Conservation (phyloP, 495 filamentous ascomycete species). For the Polyplosphaeria fusca region DNA sequence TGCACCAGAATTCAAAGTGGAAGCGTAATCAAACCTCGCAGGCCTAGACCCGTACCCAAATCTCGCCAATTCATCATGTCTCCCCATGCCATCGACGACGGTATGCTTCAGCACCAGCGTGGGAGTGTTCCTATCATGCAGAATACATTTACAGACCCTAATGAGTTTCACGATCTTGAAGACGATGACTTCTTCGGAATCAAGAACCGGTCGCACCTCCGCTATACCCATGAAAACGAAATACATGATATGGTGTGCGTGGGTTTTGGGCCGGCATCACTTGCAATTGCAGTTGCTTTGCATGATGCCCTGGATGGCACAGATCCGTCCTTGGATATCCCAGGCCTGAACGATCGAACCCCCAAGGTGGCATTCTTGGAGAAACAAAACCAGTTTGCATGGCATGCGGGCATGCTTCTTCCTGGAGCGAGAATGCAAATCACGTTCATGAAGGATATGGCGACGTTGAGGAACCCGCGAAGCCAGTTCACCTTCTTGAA, state of each 20-base stretch:
- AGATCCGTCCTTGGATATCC: conserved; percentile 19
- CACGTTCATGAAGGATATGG: conserved; percentile 94
- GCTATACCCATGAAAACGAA: conserved; percentile 48
- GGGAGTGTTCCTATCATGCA: not conserved
- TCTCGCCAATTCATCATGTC: too few species aligned
- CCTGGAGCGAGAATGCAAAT: conserved; percentile 96
- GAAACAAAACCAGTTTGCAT: conserved; percentile 76
- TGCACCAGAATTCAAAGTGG: too few species aligned
- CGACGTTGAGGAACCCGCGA: conserved; percentile 79
- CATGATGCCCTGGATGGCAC: conserved; percentile 58
- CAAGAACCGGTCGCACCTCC: conserved; percentile 36
- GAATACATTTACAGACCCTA: conserved; percentile 1
- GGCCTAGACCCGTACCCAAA: too few species aligned
- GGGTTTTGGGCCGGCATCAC: conserved; percentile 88
- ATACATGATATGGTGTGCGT: conserved; percentile 83
- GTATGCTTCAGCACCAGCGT: not conserved
- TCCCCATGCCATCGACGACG: conserved; percentile 21
- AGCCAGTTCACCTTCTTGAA: conserved; percentile 95
- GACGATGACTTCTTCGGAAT: not conserved
- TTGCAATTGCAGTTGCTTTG: conserved; percentile 87
- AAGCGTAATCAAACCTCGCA: too few species aligned
- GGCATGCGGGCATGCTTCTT: conserved; percentile 94
- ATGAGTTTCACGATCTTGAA: not conserved
- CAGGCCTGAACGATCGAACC: conserved; percentile 34
- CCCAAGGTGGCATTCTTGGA: conserved; percentile 83